Percentiles rank a stretch among this genome's conserved stretches.
Conservation (phyloP, 805 yeast genomes). For the Metschnikowia matae region DNA sequence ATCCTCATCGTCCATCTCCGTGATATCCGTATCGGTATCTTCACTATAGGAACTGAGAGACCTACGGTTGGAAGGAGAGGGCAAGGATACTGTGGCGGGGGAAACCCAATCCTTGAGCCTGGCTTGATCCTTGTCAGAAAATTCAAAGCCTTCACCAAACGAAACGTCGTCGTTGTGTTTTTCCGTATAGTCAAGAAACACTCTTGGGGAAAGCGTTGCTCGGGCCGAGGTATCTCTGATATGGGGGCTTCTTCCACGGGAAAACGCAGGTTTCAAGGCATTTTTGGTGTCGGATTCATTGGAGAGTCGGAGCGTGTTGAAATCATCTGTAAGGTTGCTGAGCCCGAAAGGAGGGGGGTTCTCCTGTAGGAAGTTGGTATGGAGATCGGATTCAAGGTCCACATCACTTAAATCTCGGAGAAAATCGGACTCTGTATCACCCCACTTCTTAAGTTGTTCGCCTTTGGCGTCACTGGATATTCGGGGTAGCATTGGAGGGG, state of each 20-base stretch:
- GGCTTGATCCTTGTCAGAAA: constrained; percentile 2
- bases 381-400: neutral
- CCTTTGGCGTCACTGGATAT: neutral
- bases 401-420: constrained; percentile 7
- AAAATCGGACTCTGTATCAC: constrained; percentile 10
- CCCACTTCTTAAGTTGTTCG: constrained; percentile 10
- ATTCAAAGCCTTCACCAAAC: constrained; percentile 9
- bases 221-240: neutral
- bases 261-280: constrained; percentile 1
- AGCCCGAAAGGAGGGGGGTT: constrained; percentile 1
- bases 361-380: neutral
- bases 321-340: constrained; percentile 3
- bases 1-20: constrained; percentile 37
- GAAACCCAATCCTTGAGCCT: constrained; percentile 4
- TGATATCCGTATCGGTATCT: constrained; percentile 36
- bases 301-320: constrained; percentile 4
- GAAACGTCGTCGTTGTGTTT: constrained; percentile 8
- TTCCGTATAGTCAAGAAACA: constrained; percentile 7
- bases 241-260: constrained; percentile 5
- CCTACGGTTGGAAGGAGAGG: constrained; percentile 19
- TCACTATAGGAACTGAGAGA: constrained; percentile 38
- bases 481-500: neutral
- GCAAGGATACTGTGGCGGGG: constrained; percentile 15
- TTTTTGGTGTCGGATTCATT: neutral
- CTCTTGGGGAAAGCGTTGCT: constrained; percentile 4